Conservation (phyloP, 2,329 filamentous ascomycete species). For the Monilinia aucupariae region DNA sequence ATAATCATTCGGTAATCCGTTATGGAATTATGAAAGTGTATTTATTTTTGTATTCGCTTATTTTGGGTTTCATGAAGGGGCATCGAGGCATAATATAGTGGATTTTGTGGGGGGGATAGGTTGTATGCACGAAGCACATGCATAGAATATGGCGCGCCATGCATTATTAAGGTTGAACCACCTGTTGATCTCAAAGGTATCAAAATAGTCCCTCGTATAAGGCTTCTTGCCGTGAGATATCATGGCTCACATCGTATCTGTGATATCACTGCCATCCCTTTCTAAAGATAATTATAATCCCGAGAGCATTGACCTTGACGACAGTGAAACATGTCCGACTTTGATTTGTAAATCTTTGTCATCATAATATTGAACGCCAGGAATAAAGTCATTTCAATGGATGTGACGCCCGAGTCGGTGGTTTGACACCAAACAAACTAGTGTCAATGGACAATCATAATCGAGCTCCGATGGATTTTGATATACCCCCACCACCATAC, state of each 20-base stretch:
- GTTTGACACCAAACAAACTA: not conserved
- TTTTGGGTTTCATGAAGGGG: not conserved
- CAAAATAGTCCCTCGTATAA: not conserved
- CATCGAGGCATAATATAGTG: not conserved
- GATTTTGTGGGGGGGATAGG: not conserved
- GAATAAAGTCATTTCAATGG: constrained; percentile 2
- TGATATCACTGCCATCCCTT: not conserved
- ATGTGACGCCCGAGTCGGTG: not conserved
- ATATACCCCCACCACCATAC: constrained; percentile 13
- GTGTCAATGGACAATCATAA: not conserved
- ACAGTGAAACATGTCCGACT: not conserved
- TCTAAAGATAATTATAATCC: not conserved
- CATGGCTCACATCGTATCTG: not conserved
- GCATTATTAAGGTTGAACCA: not conserved
- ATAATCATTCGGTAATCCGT: not conserved
- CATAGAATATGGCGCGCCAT: not conserved
- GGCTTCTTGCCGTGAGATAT: not conserved
- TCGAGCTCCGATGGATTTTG: constrained; percentile 5
- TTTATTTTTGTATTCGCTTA: not conserved
- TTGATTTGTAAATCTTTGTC: not conserved
- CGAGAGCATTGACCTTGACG: not conserved
- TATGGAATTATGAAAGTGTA: not conserved
- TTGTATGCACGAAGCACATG: not conserved
- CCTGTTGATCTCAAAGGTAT: not conserved
- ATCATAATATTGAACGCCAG: not conserved